A percentile compares a stretch with the other conserved stretches of the same genome.
Evolutionary conservation across 2,329 filamentous ascomycete species (phyloP).

Genomic region (Colletotrichum lini): DNA sequence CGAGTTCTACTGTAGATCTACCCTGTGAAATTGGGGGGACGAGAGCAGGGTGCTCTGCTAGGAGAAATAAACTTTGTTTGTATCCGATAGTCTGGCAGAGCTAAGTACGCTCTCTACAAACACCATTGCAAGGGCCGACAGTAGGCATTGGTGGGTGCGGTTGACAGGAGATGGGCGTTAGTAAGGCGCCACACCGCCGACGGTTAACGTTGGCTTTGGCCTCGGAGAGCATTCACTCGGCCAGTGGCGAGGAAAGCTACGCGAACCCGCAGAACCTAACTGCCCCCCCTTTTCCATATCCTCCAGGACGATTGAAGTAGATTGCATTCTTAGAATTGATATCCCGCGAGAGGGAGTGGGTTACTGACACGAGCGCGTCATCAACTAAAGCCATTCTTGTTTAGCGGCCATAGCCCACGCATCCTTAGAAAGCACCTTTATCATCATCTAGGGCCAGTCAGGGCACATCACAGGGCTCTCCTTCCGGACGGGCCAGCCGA

Average conservation of each 20-base stretch:
- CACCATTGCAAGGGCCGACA: constrained; percentile 14
- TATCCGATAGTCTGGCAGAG: constrained; percentile 20
- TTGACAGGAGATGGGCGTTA: constrained; percentile 27
- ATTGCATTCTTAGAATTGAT: constrained; percentile 6
- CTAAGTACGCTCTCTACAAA: not conserved
- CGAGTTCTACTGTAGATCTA: not conserved
- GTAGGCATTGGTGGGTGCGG: constrained; percentile 22
- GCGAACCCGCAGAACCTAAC: constrained; percentile 8
- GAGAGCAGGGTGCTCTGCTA: not conserved
- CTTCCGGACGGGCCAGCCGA: constrained; percentile 5
- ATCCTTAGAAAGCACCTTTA: not conserved
- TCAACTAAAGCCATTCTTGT: not conserved
- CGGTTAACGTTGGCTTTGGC: constrained; percentile 23
- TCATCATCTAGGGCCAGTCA: not conserved
- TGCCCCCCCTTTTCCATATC: not conserved
- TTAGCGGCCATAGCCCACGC: not conserved
- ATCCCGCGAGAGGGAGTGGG: not conserved
- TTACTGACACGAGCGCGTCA: constrained; percentile 1
- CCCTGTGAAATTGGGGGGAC: not conserved
- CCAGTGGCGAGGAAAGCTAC: constrained; percentile 14
- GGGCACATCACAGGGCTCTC: constrained; percentile 9
- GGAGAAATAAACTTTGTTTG: constrained; percentile 18
- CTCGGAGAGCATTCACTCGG: constrained; percentile 1
- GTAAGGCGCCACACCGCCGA: constrained; percentile 34
- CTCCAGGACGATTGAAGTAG: constrained; percentile 5